Evolutionary conservation across 2,329 filamentous ascomycete species (phyloP), one percentile per base, ranked within the genome.

Genomic region (Penicillium crustosum): DNA sequence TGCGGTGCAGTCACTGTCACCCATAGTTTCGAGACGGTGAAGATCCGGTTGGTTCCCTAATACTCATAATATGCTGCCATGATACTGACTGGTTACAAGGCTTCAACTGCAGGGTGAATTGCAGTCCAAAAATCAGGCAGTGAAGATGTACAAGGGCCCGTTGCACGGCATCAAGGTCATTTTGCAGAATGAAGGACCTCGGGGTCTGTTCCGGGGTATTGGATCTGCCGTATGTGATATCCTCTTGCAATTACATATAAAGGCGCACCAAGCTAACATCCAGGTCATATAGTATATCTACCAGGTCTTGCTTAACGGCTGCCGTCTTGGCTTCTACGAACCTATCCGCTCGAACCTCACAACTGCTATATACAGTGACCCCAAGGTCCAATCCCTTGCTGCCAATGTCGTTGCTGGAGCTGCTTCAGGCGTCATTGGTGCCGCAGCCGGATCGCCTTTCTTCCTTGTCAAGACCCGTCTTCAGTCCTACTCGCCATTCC

Each of bases 21-120:
- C 50, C 94, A 99, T 78, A 93, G 93, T 57, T 97, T 97, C 79
- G 94, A 99, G 79, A 97, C 93, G 13, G 92, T 99, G 75, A 99
- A 99, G 85, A 97, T 97, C 73, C 90, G 93, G 89, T 93, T 81
- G 73, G 82, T 33, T 38, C 12, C 19, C 19, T n/a, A 8, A 29
- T 19, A 42, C 27, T 38, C 27, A 10, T 25, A 27, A 17, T 29
- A 7, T 25, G 19, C 21, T 41, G 23, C 36, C n/a, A 43, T 35
- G 15, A 47, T 23, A 35, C 59, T 61, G 41, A 60, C 25, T 23
- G n/a, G 27, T 17, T 19, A 38, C 58, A 74, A 93, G 91, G 70
- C 87, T 99, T 84, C 94, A 99, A 80, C 78, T 99, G 55, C 94
- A 99, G 77, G 94, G 94, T 76, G 94, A 99, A 77, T 85, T 99